phyloP scores from a whole-genome alignment of 495 filamentous ascomycete genomes.

The Durotheca rogersii region DNA sequence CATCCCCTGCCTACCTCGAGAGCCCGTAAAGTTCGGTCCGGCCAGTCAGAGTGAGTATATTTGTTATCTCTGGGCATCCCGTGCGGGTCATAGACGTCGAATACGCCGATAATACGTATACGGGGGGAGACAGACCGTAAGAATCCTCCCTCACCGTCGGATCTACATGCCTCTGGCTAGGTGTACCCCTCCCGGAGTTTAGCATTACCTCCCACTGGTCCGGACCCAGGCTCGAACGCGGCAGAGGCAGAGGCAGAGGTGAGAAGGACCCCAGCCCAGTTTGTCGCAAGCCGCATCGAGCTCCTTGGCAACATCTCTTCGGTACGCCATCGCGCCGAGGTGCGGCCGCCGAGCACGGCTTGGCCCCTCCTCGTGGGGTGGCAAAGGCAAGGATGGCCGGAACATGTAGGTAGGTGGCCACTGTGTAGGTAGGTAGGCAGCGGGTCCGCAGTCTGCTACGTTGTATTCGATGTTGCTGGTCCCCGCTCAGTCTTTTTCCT shows the following conservation, averaged over 20 bases:
- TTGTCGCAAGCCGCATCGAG: slow-evolving; percentile 6
- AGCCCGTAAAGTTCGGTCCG: slow-evolving; percentile 7
- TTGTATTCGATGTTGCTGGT: too few species aligned
- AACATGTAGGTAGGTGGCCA: slow-evolving; percentile 23
- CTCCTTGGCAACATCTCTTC: not conserved
- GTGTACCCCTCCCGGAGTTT: too few species aligned
- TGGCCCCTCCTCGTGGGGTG: slow-evolving; percentile 2
- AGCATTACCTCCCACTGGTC: too few species aligned
- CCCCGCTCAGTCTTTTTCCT: too few species aligned
- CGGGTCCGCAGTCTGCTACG: slow-evolving; percentile 18
- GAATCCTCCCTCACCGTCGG: too few species aligned
- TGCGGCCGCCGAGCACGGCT: slow-evolving; percentile 28
- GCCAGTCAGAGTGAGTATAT: slow-evolving; percentile 16
- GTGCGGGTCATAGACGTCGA: too few species aligned
- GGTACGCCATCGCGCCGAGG: slow-evolving; percentile 22
- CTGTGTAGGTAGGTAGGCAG: too few species aligned
- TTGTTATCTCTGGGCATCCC: slow-evolving; percentile 21
- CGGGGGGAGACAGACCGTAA: not conserved
- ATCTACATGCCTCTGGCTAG: too few species aligned
- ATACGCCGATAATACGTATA: too few species aligned
- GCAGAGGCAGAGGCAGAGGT: too few species aligned
- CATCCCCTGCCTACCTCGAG: slow-evolving; percentile 22
- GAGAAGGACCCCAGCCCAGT: not conserved
- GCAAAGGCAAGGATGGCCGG: slow-evolving; percentile 3
- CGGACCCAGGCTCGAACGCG: too few species aligned